These are phyloP conservation scores for Fusarium begoniae DNA, from an alignment of 2,329 filamentous ascomycete genomes.

Conservation along the genomic window DNA sequence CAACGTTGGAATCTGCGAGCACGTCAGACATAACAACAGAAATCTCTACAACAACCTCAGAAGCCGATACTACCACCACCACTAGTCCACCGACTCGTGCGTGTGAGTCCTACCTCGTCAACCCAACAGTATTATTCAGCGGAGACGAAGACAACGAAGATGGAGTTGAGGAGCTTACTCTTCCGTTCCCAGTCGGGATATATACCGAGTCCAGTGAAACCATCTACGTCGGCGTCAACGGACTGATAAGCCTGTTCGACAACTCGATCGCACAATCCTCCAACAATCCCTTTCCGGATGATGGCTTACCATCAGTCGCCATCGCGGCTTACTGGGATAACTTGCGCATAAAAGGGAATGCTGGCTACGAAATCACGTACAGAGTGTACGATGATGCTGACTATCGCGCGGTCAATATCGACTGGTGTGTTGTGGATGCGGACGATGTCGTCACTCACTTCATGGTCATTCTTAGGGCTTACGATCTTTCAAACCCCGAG, in stretches of 20 bases:
- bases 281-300: neutral
- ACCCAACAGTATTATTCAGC: neutral
- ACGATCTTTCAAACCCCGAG: neutral
- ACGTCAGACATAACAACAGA: neutral
- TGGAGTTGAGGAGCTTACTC: neutral
- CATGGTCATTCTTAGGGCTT: neutral
- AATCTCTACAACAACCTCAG: neutral
- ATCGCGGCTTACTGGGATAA: neutral
- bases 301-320: neutral
- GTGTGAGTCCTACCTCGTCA: neutral
- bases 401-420: neutral
- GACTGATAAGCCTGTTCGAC: neutral
- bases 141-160: neutral
- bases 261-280: neutral
- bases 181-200: neutral
- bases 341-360: neutral
- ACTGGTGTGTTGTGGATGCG: neutral
- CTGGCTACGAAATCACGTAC: neutral
- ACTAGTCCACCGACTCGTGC: neutral
- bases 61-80: neutral
- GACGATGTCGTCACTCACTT: neutral
- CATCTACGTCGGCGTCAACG: neutral
- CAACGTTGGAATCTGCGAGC: accelerated
- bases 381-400: neutral
- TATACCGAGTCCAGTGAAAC: neutral